These are phyloP conservation scores for Cladorrhinum sp. DNA, from an alignment of 2,329 filamentous ascomycete species.

Conservation along the genomic window DNA sequence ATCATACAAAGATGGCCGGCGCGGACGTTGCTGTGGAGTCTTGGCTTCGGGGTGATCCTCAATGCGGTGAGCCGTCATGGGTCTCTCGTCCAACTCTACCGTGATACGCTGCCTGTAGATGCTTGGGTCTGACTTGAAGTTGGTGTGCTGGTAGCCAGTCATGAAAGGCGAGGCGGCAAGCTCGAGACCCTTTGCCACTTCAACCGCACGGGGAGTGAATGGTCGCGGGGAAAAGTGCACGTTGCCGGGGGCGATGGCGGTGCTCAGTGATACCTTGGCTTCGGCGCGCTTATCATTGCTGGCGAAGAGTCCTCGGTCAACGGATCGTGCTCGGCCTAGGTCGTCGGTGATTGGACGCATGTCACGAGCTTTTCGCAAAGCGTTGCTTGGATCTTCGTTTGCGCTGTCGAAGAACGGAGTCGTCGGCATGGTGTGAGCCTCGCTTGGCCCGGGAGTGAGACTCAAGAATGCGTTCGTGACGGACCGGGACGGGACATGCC, in stretches of 20 bases:
- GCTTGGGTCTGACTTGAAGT: slow-evolving; percentile 45
- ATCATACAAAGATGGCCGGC: background rate
- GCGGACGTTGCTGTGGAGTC: slow-evolving; percentile 33
- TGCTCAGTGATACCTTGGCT: slow-evolving; percentile 62
- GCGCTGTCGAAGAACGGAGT: slow-evolving; percentile 39
- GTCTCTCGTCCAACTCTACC: slow-evolving; percentile 43
- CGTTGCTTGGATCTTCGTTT: slow-evolving; percentile 42
- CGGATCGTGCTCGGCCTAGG: slow-evolving; percentile 56
- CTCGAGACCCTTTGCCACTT: slow-evolving; percentile 17
- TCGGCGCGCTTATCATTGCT: slow-evolving; percentile 62
- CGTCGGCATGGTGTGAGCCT: slow-evolving; percentile 34
- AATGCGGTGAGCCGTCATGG: slow-evolving; percentile 46
- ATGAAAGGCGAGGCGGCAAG: slow-evolving; percentile 3
- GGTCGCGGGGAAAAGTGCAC: slow-evolving; percentile 48
- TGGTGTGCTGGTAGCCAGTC: slow-evolving; percentile 42
- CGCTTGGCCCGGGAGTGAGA: slow-evolving; percentile 36
- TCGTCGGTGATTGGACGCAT: slow-evolving; percentile 41
- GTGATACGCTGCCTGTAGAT: slow-evolving; percentile 38
- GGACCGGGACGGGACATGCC: slow-evolving; percentile 43
- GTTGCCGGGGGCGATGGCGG: slow-evolving; percentile 59
- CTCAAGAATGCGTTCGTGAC: slow-evolving; percentile 45
- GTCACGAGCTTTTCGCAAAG: slow-evolving; percentile 43
- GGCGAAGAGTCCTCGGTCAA: slow-evolving; percentile 58
- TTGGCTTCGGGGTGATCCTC: slow-evolving; percentile 37
- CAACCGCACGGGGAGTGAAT: slow-evolving; percentile 32